phyloP scores from a whole-genome alignment of 1,139 yeast genomes.

The Sugiyamaella novakii region DNA sequence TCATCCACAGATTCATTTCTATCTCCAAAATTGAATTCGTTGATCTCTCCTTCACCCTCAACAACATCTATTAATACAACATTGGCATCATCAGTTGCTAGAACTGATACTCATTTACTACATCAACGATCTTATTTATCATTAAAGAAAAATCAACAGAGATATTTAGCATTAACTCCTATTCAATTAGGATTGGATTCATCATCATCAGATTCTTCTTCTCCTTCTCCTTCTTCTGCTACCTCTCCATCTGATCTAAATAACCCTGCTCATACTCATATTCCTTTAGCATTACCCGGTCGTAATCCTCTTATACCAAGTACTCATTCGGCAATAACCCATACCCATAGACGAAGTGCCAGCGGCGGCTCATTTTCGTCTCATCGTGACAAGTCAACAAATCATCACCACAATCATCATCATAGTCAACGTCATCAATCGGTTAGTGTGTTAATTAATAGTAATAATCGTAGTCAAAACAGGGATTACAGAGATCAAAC shows the following conservation, averaged over 20 bases:
- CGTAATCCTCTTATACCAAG: constrained; percentile 6
- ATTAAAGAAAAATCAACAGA: constrained; percentile 9
- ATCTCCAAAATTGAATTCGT: constrained; percentile 14
- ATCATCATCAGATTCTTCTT: constrained; percentile 3
- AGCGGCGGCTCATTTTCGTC: neutral
- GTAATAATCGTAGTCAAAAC: too few relatives aligned
- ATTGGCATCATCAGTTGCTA: constrained; percentile 18
- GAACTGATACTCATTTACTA: constrained; percentile 5
- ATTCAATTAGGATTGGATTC: constrained; percentile 11
- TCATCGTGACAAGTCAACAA: neutral
- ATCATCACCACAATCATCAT: neutral
- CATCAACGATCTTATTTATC: constrained; percentile 15
- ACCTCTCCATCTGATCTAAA: constrained; percentile 2
- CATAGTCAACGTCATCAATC: too few relatives aligned
- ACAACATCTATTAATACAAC: constrained; percentile 22
- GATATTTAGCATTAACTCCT: constrained; percentile 14
- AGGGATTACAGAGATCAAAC: too few relatives aligned
- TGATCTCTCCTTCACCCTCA: constrained; percentile 22
- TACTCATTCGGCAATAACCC: neutral
- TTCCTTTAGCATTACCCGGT: constrained; percentile 23
- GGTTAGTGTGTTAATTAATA: too few relatives aligned
- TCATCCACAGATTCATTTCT: neutral
- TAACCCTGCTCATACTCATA: constrained; percentile 25
- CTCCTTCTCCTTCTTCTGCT: constrained; percentile 8
- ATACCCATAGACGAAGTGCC: constrained; percentile 1